Conservation (phyloP, 2,329 filamentous ascomycete genomes). For the Periglandula ipomoeae region DNA sequence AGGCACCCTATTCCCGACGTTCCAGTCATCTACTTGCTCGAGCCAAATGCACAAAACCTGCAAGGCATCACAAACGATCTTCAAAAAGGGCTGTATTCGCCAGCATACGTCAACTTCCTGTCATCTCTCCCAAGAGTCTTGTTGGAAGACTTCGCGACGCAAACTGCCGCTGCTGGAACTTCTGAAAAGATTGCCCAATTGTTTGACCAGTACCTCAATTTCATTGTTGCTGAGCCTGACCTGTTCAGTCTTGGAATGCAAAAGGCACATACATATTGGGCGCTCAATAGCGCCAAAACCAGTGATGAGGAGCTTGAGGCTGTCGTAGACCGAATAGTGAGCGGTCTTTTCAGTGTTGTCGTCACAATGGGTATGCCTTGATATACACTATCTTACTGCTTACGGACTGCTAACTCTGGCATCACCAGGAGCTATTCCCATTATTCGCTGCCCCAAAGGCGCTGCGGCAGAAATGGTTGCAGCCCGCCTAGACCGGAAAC, state of each 20-base stretch:
- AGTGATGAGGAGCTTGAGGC: conserved; percentile 83
- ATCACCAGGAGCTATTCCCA: conserved; percentile 68
- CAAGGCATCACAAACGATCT: conserved; percentile 78
- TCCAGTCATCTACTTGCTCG: conserved; percentile 91
- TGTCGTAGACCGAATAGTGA: conserved; percentile 85
- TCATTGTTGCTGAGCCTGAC: conserved; percentile 91
- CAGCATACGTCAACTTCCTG: conserved; percentile 94
- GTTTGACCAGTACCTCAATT: conserved; percentile 96
- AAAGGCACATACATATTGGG: conserved; percentile 85
- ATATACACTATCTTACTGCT: not conserved
- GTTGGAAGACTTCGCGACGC: conserved; percentile 86
- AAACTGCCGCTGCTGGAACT: conserved; percentile 76
- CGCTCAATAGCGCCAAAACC: conserved; percentile 87
- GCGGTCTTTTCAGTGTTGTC: conserved; percentile 91
- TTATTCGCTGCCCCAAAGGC: conserved; percentile 88
- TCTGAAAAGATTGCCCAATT: conserved; percentile 86
- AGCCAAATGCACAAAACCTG: conserved; percentile 75
- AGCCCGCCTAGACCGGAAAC: conserved; percentile 86
- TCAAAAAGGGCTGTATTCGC: conserved; percentile 78
- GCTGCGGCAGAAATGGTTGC: conserved; percentile 92
- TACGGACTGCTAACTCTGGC: not conserved
- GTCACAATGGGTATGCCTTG: conserved; percentile 79
- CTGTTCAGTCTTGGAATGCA: conserved; percentile 91
- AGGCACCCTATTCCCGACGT: conserved; percentile 93
- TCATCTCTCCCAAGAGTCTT: conserved; percentile 84